Evolutionary conservation across 345 rosid genomes (phyloP).

Genomic region (Eucalyptus shirleyi): DNA sequence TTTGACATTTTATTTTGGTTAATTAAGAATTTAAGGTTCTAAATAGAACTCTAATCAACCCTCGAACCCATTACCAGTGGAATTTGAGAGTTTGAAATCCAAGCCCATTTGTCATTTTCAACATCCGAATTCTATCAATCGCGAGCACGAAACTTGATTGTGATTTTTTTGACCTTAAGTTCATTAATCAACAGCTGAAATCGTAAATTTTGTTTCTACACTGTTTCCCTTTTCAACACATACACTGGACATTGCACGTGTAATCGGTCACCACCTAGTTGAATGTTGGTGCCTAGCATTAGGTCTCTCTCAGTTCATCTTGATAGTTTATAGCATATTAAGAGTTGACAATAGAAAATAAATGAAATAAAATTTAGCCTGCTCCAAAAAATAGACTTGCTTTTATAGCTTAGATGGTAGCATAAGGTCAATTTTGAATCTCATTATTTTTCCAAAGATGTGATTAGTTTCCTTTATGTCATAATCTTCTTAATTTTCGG

Average conservation of each 20-base stretch:
- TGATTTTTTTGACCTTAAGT: background rate
- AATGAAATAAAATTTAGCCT: background rate
- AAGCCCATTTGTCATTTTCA: background rate
- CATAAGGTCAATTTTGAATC: background rate
- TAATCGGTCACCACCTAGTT: background rate
- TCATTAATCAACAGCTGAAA: background rate
- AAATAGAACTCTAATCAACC: background rate
- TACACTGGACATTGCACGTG: background rate
- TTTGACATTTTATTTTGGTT: background rate
- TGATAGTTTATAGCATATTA: background rate
- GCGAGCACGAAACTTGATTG: background rate
- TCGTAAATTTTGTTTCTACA: background rate
- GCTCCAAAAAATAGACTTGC: background rate
- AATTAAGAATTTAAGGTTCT: background rate
- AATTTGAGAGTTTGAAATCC: background rate
- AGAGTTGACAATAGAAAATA: background rate
- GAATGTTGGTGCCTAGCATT: background rate
- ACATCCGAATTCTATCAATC: background rate
- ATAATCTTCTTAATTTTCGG: background rate
- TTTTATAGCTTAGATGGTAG: background rate
- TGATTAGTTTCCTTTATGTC: background rate
- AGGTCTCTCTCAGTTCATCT: background rate
- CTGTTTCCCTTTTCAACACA: background rate
- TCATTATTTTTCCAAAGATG: background rate
- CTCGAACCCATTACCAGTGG: background rate